Evolutionary conservation across 805 yeast species (phyloP).

Genomic region (Starmerella roubikii): DNA sequence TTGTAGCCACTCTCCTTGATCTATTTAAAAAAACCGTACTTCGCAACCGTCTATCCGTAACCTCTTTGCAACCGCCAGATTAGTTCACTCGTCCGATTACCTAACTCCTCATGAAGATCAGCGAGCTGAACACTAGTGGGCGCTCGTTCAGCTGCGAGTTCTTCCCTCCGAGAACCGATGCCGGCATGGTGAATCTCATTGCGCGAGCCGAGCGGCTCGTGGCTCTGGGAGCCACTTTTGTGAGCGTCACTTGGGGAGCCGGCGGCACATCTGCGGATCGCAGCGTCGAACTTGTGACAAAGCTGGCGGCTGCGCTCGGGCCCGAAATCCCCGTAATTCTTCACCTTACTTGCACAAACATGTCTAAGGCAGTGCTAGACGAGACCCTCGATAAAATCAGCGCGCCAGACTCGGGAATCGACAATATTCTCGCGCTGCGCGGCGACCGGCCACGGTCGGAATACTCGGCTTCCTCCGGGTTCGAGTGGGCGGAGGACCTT

Average conservation of each 20-base stretch:
- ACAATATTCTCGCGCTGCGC: constrained; percentile 80
- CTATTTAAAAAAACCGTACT: too few species aligned
- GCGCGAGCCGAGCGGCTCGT: constrained; percentile 84
- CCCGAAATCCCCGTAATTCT: constrained; percentile 72
- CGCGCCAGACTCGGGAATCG: constrained; percentile 67
- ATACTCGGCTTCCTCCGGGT: constrained; percentile 29
- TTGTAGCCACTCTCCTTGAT: too few species aligned
- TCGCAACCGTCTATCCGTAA: too few species aligned
- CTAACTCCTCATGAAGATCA: constrained; percentile 9
- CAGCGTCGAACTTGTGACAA: constrained; percentile 67
- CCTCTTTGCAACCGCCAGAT: too few species aligned
- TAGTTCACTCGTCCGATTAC: too few species aligned
- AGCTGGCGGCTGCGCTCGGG: constrained; percentile 53
- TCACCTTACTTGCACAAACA: constrained; percentile 93
- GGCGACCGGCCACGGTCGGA: constrained; percentile 87
- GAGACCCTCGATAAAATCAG: constrained; percentile 42
- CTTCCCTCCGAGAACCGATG: constrained; percentile 83
- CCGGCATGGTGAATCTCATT: constrained; percentile 68
- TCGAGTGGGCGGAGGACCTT: constrained; percentile 56
- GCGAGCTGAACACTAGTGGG: constrained; percentile 36
- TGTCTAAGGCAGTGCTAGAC: constrained; percentile 63
- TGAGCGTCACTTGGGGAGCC: constrained; percentile 97
- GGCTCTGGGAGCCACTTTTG: constrained; percentile 73
- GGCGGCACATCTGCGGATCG: constrained; percentile 89
- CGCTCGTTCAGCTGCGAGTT: constrained; percentile 79